Evolutionary conservation across 805 yeast genomes (phyloP), one percentile per base, ranked within the genome.

Genomic region (Cyberlindnera meyerae): DNA sequence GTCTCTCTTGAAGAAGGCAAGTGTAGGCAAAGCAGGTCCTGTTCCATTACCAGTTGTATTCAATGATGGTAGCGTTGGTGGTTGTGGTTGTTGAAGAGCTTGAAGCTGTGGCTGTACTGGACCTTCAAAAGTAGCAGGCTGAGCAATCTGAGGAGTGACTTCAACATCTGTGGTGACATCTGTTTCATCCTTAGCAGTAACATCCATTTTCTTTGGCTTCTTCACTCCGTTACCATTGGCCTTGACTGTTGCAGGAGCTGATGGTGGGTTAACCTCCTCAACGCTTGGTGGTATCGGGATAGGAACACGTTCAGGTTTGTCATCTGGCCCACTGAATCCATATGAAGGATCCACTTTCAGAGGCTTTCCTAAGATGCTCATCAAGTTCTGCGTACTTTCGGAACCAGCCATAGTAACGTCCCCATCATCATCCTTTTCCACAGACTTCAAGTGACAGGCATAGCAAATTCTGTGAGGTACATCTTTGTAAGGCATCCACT

Each of bases 401-500:
- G n/a, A n/a, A n/a, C n/a, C n/a, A n/a, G n/a, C 11, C 36, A 35
- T 33, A 15, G 28, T 32, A 11, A 12, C 13, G 9, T 30, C 33
- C 9, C 16, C 18, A 5, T 34, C 34, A 18, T 35, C 30, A 17
- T 17, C 29, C n/a, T 33, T 33, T 11, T 21, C 26, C 5, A 8
- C 11, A 4, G 22, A 18, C 18, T 16, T 13, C 22, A 37, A 11
- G 21, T 24, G 18, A 35, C 53, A 49, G 1, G 33, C 34, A 30
- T 40, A 51, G 27, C 54, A 51, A 7, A 42, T 11, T 3, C 31
- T 24, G 7, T 16, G 32, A 8, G 15, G 36, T 5, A 12, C 25
- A 2, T 8, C 27, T 5, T 25, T 18, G 4, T 6, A 6, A 5
- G 16, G 7, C 9, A 29, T 8, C 54, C 54, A 52, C 27, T 41